Evolutionary conservation across 1,284 basidiomycete genomes (phyloP).

Genomic region (Cryptococcus jaspeensis): DNA sequence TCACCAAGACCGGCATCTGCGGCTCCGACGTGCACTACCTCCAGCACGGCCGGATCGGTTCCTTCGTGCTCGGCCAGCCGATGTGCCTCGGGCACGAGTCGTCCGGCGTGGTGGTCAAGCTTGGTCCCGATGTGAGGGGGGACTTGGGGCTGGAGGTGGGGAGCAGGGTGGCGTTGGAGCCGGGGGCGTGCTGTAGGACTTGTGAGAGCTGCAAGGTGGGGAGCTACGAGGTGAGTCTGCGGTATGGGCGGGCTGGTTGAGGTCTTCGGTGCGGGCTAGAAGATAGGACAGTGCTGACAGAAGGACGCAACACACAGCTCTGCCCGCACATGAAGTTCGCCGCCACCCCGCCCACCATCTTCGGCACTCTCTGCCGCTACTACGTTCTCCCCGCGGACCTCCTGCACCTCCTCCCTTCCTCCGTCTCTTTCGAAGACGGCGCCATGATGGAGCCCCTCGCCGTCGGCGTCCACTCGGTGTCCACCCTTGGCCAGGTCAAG

Average conservation of each 20-base stretch:
- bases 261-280: not conserved
- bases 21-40: slow-evolving; percentile 71
- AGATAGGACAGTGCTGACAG: not conserved
- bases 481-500: slow-evolving; percentile 70
- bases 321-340: slow-evolving; percentile 45
- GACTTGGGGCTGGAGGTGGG: slow-evolving; percentile 40
- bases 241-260: not conserved
- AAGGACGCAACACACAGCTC: slow-evolving; percentile 15
- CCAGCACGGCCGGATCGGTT: slow-evolving; percentile 44
- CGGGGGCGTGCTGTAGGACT: slow-evolving; percentile 54
- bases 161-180: slow-evolving; percentile 59
- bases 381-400: slow-evolving; percentile 41
- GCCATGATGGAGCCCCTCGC: slow-evolving; percentile 85
- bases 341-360: slow-evolving; percentile 46
- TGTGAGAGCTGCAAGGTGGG: slow-evolving; percentile 59
- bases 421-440: slow-evolving; percentile 54
- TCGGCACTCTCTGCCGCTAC: slow-evolving; percentile 49
- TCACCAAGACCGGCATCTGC: slow-evolving; percentile 93
- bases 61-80: slow-evolving; percentile 48
- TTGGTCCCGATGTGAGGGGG: slow-evolving; percentile 36
- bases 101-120: slow-evolving; percentile 37
- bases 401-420: slow-evolving; percentile 45
- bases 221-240: slow-evolving; percentile 66
- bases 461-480: slow-evolving; percentile 85
- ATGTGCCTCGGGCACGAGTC: slow-evolving; percentile 51